Evolutionary conservation across 257 asterid species (phyloP), one percentile per base, ranked within the genome.

Genomic region (Solanum peruvianum): DNA sequence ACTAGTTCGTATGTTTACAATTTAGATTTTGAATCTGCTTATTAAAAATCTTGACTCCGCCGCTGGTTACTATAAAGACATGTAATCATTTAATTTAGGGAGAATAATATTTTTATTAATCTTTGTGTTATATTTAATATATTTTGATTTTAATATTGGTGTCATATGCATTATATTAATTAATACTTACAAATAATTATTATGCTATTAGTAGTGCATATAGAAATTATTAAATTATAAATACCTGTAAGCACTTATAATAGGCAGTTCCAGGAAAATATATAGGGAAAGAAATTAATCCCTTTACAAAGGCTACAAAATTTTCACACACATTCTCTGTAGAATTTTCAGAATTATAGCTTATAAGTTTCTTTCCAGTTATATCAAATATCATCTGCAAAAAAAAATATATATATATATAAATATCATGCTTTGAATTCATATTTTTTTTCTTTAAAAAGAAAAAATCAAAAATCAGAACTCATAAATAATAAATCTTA

Each of bases 211-310:
- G 16, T 66, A 66, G 20, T 27, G 37, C 37, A 69, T 29, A 69
- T 29, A 69, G 6, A 29, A 29, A 14, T 29, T 29, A 14, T 29
- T 14, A 29, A 69, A 69, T 29, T 31, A 69, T 45, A 45, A 69
- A 37, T 87, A 94, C 99, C 95, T 93, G 91, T 85, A 96, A 90
- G 90, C 98, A 96, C 89, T 91, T 94, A 91, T 92, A 87, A 86
- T 94, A 96, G 87, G 97, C 97, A 25, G 99, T 94, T 88, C 99
- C 98, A 62, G 99, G 99, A 88, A 95, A 90, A 92, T 93, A 83
- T 7, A 96, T 31, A 58, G 99, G 99, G 82, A 96, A 95, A n/a
- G 99, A 96, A 88, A 95, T 92, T 83, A 96, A 88, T 35, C 99
- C 98, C 87, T 87, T 90, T 25, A 94, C 91, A 90, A 96, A 96